Evolutionary conservation across 2,329 filamentous ascomycete species (phyloP).

Genomic region (Simplicillium aogashimaense): DNA sequence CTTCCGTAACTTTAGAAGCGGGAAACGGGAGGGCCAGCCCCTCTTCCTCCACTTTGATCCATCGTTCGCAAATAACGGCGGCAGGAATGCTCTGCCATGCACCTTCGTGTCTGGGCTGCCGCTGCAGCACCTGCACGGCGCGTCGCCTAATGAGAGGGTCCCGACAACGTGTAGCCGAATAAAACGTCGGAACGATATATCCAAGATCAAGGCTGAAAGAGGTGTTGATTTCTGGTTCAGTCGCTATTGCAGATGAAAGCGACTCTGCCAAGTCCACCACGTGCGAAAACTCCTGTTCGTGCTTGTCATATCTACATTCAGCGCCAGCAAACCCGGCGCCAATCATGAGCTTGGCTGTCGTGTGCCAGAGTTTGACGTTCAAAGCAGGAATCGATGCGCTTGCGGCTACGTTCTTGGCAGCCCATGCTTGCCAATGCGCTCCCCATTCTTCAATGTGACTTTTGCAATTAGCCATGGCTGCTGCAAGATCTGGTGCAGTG

Average conservation of each 20-base stretch:
- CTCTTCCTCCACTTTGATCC: background rate
- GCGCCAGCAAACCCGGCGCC: background rate
- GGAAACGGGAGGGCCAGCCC: background rate
- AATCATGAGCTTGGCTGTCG: background rate
- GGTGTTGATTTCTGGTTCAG: background rate
- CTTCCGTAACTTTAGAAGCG: background rate
- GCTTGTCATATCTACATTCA: conserved; percentile 1
- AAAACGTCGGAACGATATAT: conserved; percentile 1
- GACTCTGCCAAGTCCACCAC: background rate
- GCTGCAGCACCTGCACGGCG: background rate
- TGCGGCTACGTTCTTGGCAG: background rate
- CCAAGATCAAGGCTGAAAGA: conserved; percentile 5
- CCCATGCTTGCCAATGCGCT: background rate
- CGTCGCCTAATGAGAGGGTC: background rate
- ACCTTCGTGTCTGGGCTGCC: conserved; percentile 1
- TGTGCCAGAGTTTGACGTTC: conserved; percentile 2
- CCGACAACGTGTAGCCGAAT: conserved; percentile 3
- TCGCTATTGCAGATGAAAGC: background rate
- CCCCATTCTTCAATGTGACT: background rate
- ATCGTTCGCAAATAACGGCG: background rate
- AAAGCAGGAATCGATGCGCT: background rate
- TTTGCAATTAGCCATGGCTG: no score
- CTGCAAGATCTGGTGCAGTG: no score
- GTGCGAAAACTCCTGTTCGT: background rate
- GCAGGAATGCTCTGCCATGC: conserved; percentile 3